phyloP scores from a whole-genome alignment of 225 moss, liverwort and hornwort species.

The Neckera pumila region DNA sequence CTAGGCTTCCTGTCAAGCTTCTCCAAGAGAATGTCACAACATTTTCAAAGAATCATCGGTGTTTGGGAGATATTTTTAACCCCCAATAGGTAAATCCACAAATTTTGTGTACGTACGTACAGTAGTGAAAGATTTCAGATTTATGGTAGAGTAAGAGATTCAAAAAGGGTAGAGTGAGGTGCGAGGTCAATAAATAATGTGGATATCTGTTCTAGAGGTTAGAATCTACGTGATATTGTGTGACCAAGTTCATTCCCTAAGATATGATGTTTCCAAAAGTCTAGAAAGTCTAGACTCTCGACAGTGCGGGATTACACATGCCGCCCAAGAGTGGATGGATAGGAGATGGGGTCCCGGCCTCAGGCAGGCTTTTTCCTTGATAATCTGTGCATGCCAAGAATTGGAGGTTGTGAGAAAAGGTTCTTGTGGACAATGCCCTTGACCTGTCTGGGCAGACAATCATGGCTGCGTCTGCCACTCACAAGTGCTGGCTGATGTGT shows the following conservation, averaged over 20 bases:
- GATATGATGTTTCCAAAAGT: neutral
- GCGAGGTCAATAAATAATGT: neutral
- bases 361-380: neutral
- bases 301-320: neutral
- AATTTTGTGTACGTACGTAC: too few species aligned
- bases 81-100: too few species aligned
- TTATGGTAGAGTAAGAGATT: neutral
- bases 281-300: neutral
- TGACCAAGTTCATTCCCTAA: neutral
- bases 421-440: neutral
- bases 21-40: neutral
- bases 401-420: neutral
- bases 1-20: neutral
- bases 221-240: neutral
- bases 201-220: neutral
- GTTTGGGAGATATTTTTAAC: neutral
- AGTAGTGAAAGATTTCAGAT: neutral
- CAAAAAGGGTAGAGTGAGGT: neutral
- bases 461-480: neutral
- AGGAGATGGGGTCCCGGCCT: neutral
- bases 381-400: neutral
- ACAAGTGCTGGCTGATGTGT: neutral
- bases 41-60: neutral
- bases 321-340: neutral
- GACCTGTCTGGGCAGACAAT: constrained; percentile 1